Percentiles rank a stretch among this genome's conserved stretches.
Evolutionary conservation across 2,329 filamentous ascomycete genomes (phyloP).

Genomic region (Nothophoma quercina): DNA sequence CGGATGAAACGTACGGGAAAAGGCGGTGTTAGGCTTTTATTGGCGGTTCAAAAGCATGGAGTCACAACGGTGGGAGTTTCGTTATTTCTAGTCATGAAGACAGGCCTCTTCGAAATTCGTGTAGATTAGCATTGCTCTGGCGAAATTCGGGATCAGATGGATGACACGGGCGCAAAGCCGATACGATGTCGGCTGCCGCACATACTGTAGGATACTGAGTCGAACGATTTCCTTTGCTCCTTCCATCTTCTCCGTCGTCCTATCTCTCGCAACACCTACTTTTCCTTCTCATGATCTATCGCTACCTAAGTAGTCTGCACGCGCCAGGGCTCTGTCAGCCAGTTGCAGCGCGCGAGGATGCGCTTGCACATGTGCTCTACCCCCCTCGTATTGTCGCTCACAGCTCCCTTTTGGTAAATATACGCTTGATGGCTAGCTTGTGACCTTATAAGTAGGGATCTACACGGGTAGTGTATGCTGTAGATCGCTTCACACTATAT

Average conservation of each 20-base stretch:
- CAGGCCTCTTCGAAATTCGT: constrained; percentile 12
- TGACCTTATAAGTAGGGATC: neutral
- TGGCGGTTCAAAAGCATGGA: constrained; percentile 32
- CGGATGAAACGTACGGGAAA: constrained; percentile 14
- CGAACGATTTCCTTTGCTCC: constrained; percentile 4
- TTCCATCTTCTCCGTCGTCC: neutral
- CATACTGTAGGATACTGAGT: constrained; percentile 36
- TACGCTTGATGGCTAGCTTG: neutral
- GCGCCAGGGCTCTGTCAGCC: neutral
- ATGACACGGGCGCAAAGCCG: constrained; percentile 8
- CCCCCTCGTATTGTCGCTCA: neutral
- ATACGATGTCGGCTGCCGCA: constrained; percentile 14
- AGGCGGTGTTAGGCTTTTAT: constrained; percentile 25
- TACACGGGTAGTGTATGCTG: neutral
- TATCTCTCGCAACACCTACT: neutral
- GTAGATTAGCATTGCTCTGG: constrained; percentile 31
- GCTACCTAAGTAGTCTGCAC: neutral
- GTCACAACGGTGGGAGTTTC: constrained; percentile 20
- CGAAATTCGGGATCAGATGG: constrained; percentile 18
- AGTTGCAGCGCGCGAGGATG: neutral
- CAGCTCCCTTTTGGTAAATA: neutral
- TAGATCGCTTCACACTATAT: neutral
- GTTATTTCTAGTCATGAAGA: constrained; percentile 21
- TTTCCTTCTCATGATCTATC: neutral
- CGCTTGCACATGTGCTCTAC: neutral